These are phyloP conservation scores for Ceratobasidium sp. DNA, from an alignment of 1,284 basidiomycete species.

Conservation along the genomic window DNA sequence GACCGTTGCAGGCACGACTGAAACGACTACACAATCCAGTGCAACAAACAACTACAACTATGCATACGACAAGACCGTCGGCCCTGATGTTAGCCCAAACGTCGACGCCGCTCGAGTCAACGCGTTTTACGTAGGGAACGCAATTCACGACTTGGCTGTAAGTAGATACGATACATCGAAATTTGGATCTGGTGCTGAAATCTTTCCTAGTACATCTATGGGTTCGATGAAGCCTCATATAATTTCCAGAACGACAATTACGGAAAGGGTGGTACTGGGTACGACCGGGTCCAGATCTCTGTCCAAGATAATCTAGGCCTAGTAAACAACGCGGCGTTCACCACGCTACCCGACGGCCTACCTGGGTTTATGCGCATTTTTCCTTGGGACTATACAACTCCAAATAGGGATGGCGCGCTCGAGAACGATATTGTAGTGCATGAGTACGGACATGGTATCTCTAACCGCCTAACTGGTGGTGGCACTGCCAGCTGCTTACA, in stretches of 20 bases:
- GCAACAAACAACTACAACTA: conserved; percentile 39
- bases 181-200: background rate
- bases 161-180: background rate
- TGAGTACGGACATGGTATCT: conserved; percentile 36
- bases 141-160: conserved; percentile 14
- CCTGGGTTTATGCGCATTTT: conserved; percentile 33
- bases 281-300: conserved; percentile 35
- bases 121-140: conserved; percentile 27
- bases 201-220: conserved; percentile 35
- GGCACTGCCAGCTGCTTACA: conserved; percentile 32
- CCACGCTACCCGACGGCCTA: conserved; percentile 33
- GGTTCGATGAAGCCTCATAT: conserved; percentile 38
- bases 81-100: conserved; percentile 4
- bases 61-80: background rate
- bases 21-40: no score
- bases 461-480: conserved; percentile 32
- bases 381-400: conserved; percentile 26
- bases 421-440: conserved; percentile 31
- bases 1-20: background rate
- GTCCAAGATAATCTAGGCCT: conserved; percentile 38
- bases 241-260: conserved; percentile 42
- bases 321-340: conserved; percentile 38
- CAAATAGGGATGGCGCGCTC: conserved; percentile 37
- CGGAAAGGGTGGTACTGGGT: conserved; percentile 37
- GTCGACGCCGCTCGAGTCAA: conserved; percentile 32